Evolutionary conservation across 208 protist genomes (phyloP).

Genomic region (Borovskyia barvae): DNA sequence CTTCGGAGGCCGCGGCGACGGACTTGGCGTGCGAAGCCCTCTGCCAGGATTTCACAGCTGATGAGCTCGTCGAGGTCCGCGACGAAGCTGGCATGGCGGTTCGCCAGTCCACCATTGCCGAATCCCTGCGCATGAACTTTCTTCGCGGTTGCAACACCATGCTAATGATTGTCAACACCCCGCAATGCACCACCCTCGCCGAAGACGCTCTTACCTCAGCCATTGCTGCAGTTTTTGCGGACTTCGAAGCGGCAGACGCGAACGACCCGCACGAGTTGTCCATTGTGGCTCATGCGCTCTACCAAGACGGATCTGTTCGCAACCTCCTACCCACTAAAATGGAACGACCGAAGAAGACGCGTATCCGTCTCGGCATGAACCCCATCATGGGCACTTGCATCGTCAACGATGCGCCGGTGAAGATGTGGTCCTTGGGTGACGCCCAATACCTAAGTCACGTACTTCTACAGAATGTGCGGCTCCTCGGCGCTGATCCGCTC

Average conservation of each 20-base stretch:
- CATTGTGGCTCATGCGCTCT: constrained; percentile 27
- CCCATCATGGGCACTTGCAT: constrained; percentile 37
- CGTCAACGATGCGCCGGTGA: constrained; percentile 24
- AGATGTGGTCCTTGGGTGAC: constrained; percentile 17
- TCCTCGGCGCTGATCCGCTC: constrained; percentile 25
- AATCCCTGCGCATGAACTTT: constrained; percentile 28
- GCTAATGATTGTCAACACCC: constrained; percentile 32
- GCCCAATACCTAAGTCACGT: constrained; percentile 21
- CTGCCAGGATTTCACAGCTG: constrained; percentile 10
- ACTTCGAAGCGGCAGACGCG: constrained; percentile 10
- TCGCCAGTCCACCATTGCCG: constrained; percentile 8
- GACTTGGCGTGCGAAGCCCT: neutral
- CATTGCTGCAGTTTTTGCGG: constrained; percentile 13
- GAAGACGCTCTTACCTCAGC: constrained; percentile 33
- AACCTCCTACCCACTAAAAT: constrained; percentile 33
- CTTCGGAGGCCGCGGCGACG: neutral
- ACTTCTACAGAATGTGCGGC: constrained; percentile 32
- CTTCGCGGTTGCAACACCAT: constrained; percentile 39
- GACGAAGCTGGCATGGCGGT: constrained; percentile 16
- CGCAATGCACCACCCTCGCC: constrained; percentile 21
- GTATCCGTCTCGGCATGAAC: constrained; percentile 25
- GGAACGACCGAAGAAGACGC: neutral
- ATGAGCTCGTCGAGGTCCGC: constrained; percentile 30
- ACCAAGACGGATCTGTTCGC: constrained; percentile 13
- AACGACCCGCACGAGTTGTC: constrained; percentile 25